Evolutionary conservation across 257 asterid species (phyloP).

Genomic region (Solanum bulbocastanum): DNA sequence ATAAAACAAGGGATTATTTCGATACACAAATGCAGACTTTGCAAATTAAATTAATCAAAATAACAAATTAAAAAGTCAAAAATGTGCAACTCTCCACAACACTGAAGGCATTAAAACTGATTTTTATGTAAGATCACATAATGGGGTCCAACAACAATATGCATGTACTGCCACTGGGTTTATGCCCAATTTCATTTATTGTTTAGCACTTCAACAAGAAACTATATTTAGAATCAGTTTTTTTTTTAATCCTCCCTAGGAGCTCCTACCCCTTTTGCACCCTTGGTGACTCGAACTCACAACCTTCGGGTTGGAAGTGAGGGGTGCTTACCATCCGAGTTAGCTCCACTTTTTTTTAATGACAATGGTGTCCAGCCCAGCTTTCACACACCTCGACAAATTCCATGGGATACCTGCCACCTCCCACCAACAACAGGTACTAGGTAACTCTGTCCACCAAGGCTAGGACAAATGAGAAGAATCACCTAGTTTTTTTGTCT

Average conservation of each 20-base stretch:
- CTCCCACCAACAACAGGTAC: not conserved
- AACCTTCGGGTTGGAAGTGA: no score
- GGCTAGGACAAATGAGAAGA: not conserved
- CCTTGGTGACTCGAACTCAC: no score
- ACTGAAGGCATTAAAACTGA: not conserved
- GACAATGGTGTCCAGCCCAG: not conserved
- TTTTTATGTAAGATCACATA: not conserved
- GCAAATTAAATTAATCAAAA: not conserved
- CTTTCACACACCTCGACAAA: not conserved
- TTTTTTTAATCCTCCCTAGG: not conserved
- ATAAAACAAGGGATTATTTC: not conserved
- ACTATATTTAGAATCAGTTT: not conserved
- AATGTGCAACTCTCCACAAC: not conserved
- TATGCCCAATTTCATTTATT: not conserved
- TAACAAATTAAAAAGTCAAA: not conserved
- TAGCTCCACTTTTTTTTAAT: not conserved
- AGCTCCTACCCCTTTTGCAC: no score
- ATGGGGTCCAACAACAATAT: not conserved
- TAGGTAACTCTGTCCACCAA: not conserved
- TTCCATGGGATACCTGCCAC: not conserved
- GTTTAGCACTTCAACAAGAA: not conserved
- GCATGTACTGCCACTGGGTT: not conserved
- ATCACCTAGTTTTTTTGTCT: not conserved
- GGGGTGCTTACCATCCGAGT: no score
- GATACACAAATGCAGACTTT: not conserved